phyloP scores from a whole-genome alignment of 2,329 filamentous ascomycete genomes.

The Neonectria punicea region DNA sequence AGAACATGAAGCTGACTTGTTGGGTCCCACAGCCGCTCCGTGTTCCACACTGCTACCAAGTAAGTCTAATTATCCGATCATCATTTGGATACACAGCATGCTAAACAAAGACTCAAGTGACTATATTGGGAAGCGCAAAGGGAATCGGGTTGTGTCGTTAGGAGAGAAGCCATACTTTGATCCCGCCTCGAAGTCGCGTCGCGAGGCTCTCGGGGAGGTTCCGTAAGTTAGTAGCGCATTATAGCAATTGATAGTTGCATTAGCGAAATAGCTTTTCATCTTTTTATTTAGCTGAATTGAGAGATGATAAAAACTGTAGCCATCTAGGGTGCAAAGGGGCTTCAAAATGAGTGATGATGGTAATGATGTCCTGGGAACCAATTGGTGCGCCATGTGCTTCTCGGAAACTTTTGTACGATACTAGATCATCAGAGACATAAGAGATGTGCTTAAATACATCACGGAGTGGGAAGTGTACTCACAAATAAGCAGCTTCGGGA shows the following conservation, averaged over 20 bases:
- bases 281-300: no score
- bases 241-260: no score
- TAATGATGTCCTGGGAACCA: neutral
- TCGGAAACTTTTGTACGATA: neutral
- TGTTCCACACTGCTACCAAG: conserved; percentile 32
- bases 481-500: neutral
- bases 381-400: neutral
- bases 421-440: no score
- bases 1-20: conserved; percentile 11
- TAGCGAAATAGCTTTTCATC: no score
- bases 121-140: conserved; percentile 22
- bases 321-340: neutral
- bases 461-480: neutral
- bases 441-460: no score
- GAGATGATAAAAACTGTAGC: neutral
- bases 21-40: conserved; percentile 12
- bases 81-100: neutral
- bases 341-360: neutral
- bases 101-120: conserved; percentile 16
- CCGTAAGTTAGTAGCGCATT: neutral
- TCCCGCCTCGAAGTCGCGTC: conserved; percentile 9
- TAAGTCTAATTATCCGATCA: conserved; percentile 32
- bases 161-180: conserved; percentile 23
- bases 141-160: conserved; percentile 17
- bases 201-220: conserved; percentile 23